These are phyloP conservation scores for Saccharomyces eubayanus DNA, from an alignment of 805 yeast species.

Conservation along the genomic window DNA sequence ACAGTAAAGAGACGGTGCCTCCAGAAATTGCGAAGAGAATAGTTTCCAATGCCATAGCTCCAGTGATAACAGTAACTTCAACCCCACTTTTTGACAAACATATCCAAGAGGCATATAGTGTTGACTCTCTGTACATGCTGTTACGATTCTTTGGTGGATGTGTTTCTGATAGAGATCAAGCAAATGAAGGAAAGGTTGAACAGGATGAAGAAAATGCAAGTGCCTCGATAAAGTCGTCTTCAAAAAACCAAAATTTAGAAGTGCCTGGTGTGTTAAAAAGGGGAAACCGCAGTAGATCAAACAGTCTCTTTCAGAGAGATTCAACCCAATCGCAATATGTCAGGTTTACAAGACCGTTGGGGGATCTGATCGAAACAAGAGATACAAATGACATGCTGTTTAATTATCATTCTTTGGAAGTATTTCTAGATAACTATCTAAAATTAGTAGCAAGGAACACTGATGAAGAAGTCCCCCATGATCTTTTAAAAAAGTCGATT, in stretches of 20 bases:
- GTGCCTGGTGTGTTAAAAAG: neutral
- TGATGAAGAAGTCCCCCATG: constrained; percentile 23
- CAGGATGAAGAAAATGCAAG: neutral
- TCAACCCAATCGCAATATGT: constrained; percentile 36
- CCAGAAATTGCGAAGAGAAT: constrained; percentile 27
- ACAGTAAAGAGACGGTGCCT: constrained; percentile 22
- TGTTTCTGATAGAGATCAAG: constrained; percentile 29
- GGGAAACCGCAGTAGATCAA: constrained; percentile 23
- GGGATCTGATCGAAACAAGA: constrained; percentile 26
- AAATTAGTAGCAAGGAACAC: constrained; percentile 23
- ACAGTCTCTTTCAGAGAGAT: constrained; percentile 28
- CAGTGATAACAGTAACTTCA: constrained; percentile 28
- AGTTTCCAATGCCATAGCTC: constrained; percentile 28
- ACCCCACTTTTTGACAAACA: constrained; percentile 25
- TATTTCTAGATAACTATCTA: constrained; percentile 30
- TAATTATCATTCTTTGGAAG: constrained; percentile 32
- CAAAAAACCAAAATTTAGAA: neutral
- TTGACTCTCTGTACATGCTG: constrained; percentile 27
- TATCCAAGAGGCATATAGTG: constrained; percentile 16
- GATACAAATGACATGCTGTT: constrained; percentile 28
- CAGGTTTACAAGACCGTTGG: constrained; percentile 40
- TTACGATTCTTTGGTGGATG: constrained; percentile 30
- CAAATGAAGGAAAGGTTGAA: constrained; percentile 10
- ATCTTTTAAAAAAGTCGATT: constrained; percentile 36
- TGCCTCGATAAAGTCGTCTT: neutral